A percentile compares a stretch with the other conserved stretches of the same genome.
phyloP scores from a whole-genome alignment of 306 rosid species.

The Quercus cerris region DNA sequence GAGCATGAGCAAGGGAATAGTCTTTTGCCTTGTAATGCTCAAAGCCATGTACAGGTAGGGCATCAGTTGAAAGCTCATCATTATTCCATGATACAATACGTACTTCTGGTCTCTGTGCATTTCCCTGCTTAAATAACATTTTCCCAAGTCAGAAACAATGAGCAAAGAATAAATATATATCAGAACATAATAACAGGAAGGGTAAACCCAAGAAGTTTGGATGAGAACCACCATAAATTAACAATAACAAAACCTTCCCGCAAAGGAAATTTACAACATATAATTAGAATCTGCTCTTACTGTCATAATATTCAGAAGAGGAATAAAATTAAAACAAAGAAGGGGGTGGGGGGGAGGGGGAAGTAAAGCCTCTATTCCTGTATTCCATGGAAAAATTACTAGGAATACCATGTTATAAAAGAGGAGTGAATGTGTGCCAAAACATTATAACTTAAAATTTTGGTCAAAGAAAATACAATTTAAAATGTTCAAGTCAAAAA shows the following conservation, averaged over 20 bases:
- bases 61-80: conserved; percentile 95
- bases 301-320: neutral
- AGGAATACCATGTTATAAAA: neutral
- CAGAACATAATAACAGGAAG: neutral
- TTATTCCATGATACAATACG: conserved; percentile 85
- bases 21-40: conserved; percentile 98
- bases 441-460: neutral
- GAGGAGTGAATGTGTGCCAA: neutral
- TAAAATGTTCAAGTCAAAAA: neutral
- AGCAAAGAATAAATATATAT: neutral
- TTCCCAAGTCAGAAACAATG: conserved; percentile 27
- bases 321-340: neutral
- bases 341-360: too few relatives aligned
- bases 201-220: neutral
- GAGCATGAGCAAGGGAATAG: conserved; percentile 97
- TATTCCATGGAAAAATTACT: neutral
- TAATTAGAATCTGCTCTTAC: neutral
- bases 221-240: neutral
- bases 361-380: neutral
- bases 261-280: neutral
- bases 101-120: conserved; percentile 95
- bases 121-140: conserved; percentile 67
- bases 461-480: neutral
- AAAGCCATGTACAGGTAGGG: conserved; percentile 91
- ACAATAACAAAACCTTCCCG: neutral